Evolutionary conservation across 331 rosid genomes (phyloP).

Genomic region (Pyracantha coccinea): DNA sequence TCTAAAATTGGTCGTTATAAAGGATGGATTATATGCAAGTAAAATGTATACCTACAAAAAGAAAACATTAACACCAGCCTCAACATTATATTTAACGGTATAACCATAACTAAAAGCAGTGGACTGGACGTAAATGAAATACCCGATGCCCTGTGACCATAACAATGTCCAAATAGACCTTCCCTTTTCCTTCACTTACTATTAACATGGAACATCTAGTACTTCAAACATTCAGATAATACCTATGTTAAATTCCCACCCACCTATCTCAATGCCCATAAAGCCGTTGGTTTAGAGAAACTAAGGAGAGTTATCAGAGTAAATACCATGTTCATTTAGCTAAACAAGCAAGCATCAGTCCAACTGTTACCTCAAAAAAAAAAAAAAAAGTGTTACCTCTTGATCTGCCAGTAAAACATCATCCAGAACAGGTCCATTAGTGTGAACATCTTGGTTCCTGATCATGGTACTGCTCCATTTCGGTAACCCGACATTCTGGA

Average conservation of each 20-base stretch:
- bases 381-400: conserved; percentile 43
- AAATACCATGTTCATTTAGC: not conserved
- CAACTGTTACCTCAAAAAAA: not conserved
- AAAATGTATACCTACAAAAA: not conserved
- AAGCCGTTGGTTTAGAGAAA: not conserved
- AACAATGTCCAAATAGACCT: not conserved
- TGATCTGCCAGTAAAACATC: conserved; percentile 75
- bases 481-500: conserved; percentile 76
- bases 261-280: not conserved
- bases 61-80: not conserved
- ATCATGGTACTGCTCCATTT: conserved; percentile 86
- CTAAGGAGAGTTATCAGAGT: not conserved
- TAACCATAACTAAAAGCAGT: too few relatives aligned
- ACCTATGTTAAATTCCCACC: conserved; percentile 1
- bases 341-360: not conserved
- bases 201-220: not conserved
- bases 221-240: not conserved
- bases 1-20: not conserved
- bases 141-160: not conserved
- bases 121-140: not conserved
- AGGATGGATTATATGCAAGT: not conserved
- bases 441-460: conserved; percentile 81
- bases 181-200: not conserved
- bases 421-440: conserved; percentile 92
- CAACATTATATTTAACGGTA: not conserved